Percentiles rank a stretch among this genome's conserved stretches.
Evolutionary conservation across 2,329 filamentous ascomycete species (phyloP).

Genomic region (Lachnellula occidentalis): DNA sequence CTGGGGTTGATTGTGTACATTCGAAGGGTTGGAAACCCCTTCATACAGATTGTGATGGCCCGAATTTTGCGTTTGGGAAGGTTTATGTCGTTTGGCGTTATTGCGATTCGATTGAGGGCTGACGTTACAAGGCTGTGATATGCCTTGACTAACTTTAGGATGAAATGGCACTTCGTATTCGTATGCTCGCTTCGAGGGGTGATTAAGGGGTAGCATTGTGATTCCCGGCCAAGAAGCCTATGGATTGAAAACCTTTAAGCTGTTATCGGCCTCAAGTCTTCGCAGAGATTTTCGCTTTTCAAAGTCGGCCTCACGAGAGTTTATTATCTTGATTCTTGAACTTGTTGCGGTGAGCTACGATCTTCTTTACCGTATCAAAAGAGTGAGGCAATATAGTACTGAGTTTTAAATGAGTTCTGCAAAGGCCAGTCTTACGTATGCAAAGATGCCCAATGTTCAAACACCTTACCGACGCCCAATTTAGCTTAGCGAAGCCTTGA

Average conservation of each 20-base stretch:
- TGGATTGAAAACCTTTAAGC: not conserved
- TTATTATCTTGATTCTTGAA: too few species aligned
- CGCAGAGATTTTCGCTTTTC: too few species aligned
- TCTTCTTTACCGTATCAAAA: not conserved
- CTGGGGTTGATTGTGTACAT: too few species aligned
- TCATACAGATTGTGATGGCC: too few species aligned
- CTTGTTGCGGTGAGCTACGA: not conserved
- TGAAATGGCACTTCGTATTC: not conserved
- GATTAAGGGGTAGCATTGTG: not conserved
- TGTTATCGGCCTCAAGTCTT: not conserved
- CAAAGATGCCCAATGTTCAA: not conserved
- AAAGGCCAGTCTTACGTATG: not conserved
- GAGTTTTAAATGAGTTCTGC: not conserved
- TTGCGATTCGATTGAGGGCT: not conserved
- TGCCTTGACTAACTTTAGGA: not conserved
- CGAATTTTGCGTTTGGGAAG: not conserved
- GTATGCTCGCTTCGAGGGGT: not conserved
- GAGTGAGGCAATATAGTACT: not conserved
- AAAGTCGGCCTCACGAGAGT: too few species aligned
- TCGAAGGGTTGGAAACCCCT: too few species aligned
- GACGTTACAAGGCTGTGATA: not conserved
- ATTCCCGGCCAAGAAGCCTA: not conserved
- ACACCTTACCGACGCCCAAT: not conserved
- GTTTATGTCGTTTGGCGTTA: not conserved
- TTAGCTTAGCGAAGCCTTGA: not conserved